phyloP scores from a whole-genome alignment of 305 asterid genomes.

The Fraxinus sp. region DNA sequence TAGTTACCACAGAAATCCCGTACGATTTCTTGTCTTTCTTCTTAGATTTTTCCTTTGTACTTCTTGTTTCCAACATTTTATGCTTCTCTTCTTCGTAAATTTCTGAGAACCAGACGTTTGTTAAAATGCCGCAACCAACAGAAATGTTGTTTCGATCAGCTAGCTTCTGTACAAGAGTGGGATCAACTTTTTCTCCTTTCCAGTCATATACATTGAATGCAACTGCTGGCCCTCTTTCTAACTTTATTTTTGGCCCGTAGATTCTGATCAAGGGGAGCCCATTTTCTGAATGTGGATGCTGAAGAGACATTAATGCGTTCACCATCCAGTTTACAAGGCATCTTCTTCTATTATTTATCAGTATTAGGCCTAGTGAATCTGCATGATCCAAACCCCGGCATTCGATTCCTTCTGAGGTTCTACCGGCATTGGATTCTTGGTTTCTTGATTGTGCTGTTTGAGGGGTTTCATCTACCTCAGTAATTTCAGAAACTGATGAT shows the following conservation, averaged over 20 bases:
- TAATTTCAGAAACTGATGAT: slow-evolving; percentile 30
- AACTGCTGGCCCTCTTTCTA: slow-evolving; percentile 59
- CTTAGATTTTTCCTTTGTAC: background rate
- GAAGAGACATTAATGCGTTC: slow-evolving; percentile 56
- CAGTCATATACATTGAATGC: slow-evolving; percentile 80
- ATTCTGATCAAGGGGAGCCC: slow-evolving; percentile 45
- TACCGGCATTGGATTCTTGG: slow-evolving; percentile 1
- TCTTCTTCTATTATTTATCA: slow-evolving; percentile 55
- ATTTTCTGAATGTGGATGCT: slow-evolving; percentile 61
- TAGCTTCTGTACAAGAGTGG: slow-evolving; percentile 64
- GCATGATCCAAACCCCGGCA: slow-evolving; percentile 69
- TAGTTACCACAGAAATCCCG: slow-evolving; percentile 48
- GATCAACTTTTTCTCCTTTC: slow-evolving; percentile 72
- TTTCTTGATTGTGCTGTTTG: background rate
- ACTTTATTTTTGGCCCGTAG: slow-evolving; percentile 59
- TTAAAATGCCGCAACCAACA: slow-evolving; percentile 51
- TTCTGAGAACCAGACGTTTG: slow-evolving; percentile 46
- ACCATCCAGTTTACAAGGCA: slow-evolving; percentile 63
- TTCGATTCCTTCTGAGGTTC: slow-evolving; percentile 26
- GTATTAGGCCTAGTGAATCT: slow-evolving; percentile 56
- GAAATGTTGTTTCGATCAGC: slow-evolving; percentile 73
- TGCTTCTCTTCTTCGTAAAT: slow-evolving; percentile 35
- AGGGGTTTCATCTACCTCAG: slow-evolving; percentile 14
- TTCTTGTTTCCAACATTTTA: slow-evolving; percentile 24
- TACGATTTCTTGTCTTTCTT: slow-evolving; percentile 29